Base-by-base conservation (phyloP, 1,139 yeast genomes). In the Keqinozyma sinolaborantium region DNA sequence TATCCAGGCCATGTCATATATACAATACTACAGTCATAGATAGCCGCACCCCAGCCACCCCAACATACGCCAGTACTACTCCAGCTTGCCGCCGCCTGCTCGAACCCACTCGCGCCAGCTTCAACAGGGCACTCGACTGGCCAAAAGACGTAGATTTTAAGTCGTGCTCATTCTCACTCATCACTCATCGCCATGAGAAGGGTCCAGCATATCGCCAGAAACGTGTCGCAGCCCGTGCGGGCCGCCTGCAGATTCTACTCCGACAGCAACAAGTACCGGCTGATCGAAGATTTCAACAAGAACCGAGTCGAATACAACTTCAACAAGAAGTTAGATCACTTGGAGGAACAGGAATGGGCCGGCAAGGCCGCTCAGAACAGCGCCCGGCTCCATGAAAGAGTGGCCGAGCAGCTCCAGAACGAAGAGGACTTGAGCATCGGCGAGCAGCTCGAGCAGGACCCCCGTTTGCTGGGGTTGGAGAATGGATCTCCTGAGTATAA, bases 401-500 rank as follows among this genome's bases (percentile, higher is more conserved):
- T 44, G 4, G 30, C 36, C 7, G 33, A 39, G 25, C 32, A 34
- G 6, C 12, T 38, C 14, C 42, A 40, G 14, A 44, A 50, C 5
- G 53, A 48, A 23, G 44, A 44, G 5, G 39, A 39, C 12, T 14
- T 40, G 11, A 51, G 53, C 34, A 39, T 59, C 30, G 57, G 58
- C 32, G 37, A 46, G 4, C 33, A 50, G 23, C 36, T 64, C 18
- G 64, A 58, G 38, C 41, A 43, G 5, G 70, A 66, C 38, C 71
- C 71, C 2, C 44, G 67, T 14, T 51, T 68, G 28, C 32, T 40
- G n/a, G 42, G 42, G 3, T 44, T 66, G 14, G 48, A 44, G 25
- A 57, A 53, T 3, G 64, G 65, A 1, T 52, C 70, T 2, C 58
- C 69, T 0, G 73, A 69, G 26, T 66, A 64, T 42, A 64, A 64